These are phyloP conservation scores for Coriolopsis trogii DNA, from an alignment of 1,284 basidiomycete genomes.

Conservation along the genomic window DNA sequence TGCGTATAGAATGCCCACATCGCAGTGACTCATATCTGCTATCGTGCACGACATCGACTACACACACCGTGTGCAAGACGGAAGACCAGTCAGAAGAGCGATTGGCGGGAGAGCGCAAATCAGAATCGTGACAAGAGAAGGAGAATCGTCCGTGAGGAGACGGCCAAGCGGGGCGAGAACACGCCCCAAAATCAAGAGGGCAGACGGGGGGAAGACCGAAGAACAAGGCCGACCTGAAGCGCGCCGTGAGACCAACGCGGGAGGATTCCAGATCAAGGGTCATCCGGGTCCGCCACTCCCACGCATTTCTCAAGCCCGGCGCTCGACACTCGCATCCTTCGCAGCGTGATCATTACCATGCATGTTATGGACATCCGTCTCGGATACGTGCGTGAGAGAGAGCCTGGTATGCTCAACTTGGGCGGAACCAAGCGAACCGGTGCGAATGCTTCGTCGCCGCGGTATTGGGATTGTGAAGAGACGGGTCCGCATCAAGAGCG, in stretches of 20 bases:
- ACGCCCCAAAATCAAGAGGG: conserved; percentile 1
- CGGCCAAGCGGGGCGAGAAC: conserved; percentile 2
- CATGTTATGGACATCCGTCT: not conserved
- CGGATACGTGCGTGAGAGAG: no score
- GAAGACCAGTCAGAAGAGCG: not conserved
- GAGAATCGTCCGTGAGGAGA: not conserved
- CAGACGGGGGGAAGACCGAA: conserved; percentile 2
- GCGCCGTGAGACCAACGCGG: conserved; percentile 8
- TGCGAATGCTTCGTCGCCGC: no score
- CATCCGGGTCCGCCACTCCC: not conserved
- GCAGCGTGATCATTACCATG: not conserved
- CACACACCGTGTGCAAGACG: not conserved
- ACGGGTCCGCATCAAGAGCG: no score
- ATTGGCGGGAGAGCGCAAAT: conserved; percentile 2
- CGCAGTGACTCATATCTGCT: no score
- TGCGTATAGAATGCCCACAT: not conserved
- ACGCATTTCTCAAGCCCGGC: not conserved
- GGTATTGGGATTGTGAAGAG: no score
- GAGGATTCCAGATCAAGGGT: conserved; percentile 12
- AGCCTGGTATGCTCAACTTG: not conserved
- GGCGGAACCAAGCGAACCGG: no score
- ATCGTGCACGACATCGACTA: no score
- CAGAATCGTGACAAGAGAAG: conserved; percentile 1
- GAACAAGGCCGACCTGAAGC: conserved; percentile 5
- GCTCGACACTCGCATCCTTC: not conserved